Percentiles rank a stretch among this genome's conserved stretches.
phyloP scores from a whole-genome alignment of 768 basidiomycete species.

The Calocybe cyanea region DNA sequence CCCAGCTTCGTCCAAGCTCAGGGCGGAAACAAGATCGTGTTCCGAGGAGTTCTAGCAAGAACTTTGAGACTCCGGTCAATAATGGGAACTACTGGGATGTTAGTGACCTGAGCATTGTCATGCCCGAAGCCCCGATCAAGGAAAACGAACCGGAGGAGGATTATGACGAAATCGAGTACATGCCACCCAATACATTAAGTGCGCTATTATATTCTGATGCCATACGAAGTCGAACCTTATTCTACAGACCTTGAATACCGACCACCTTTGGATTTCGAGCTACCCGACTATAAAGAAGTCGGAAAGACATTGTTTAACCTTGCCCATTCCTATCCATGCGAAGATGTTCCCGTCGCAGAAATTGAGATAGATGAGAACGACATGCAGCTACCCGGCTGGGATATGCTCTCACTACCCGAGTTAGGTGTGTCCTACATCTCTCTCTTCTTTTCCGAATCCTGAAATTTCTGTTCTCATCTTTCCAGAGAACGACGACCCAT shows the following conservation, averaged over 20 bases:
- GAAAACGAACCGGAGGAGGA: conserved; percentile 30
- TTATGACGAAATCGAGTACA: conserved; percentile 49
- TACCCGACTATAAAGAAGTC: conserved; percentile 40
- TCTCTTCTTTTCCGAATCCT: background rate
- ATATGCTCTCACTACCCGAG: conserved; percentile 24
- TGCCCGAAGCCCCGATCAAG: conserved; percentile 25
- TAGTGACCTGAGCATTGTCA: conserved; percentile 43
- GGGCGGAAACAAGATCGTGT: conserved; percentile 59
- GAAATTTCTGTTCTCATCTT: background rate
- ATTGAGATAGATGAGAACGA: conserved; percentile 23
- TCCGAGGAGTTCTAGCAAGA: conserved; percentile 45
- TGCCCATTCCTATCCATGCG: conserved; percentile 28
- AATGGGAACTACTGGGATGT: conserved; percentile 75
- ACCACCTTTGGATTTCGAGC: conserved; percentile 40
- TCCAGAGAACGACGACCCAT: conserved; percentile 28
- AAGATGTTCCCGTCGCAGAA: conserved; percentile 29
- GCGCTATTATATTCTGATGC: conserved; percentile 4
- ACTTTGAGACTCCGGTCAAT: conserved; percentile 65
- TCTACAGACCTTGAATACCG: conserved; percentile 36
- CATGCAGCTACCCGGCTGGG: conserved; percentile 23
- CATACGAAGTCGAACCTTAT: background rate
- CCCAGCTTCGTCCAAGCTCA: conserved; percentile 61
- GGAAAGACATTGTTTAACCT: conserved; percentile 32
- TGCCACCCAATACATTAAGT: conserved; percentile 46
- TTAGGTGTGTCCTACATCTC: conserved; percentile 20